Base-by-base conservation (phyloP, 2,329 filamentous ascomycete species). In the Colletotrichum sp. region DNA sequence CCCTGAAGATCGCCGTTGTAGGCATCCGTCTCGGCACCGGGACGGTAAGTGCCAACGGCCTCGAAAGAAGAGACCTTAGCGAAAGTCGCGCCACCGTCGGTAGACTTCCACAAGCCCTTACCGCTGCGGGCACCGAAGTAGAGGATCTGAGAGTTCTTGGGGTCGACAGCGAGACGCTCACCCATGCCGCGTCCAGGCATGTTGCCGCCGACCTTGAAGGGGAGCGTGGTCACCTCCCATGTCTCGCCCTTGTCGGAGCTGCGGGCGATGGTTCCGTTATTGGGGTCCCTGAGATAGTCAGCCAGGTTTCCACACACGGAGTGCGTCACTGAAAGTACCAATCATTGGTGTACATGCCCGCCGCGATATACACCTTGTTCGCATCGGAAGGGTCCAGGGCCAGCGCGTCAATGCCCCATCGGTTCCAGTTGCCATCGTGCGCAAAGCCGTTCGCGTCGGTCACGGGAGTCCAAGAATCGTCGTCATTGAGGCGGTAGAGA, bases 201-300 rank as follows among this genome's bases (percentile, higher is more conserved):
- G 79, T 92, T 92, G 1, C 90, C 90, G 9, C 90, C 90, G 61
- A 91, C 89, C 80, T 92, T 92, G 84, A 92, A 92, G 4, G 89
- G 85, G 1, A 92, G 84, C 8, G 83, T 82, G 0, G 88, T 87
- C 24, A 85, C 83, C 2, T 83, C 79, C 88, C 89, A 92, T 1
- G 90, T 91, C 5, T 81, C 82, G 2, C 91, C 91, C 78, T 87
- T 84, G 78, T 92, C 89, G 10, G 85, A 88, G 10, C 89, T 91
- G 32, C 87, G 86, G 36, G 91, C 86, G 48, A 92, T 91, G 9
- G 88, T 84, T 9, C 90, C 90, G 6, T 87, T 85, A 71, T 88
- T 90, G 1, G 90, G 89, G 72, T 92, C 91, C 85, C 83, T 84
- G 36, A 21, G 13, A 48, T 18, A n/a, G n/a, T 28, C 24, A 68